These are phyloP conservation scores for Penicillium rolfsii DNA, from an alignment of 2,329 filamentous ascomycete species.

Conservation along the genomic window DNA sequence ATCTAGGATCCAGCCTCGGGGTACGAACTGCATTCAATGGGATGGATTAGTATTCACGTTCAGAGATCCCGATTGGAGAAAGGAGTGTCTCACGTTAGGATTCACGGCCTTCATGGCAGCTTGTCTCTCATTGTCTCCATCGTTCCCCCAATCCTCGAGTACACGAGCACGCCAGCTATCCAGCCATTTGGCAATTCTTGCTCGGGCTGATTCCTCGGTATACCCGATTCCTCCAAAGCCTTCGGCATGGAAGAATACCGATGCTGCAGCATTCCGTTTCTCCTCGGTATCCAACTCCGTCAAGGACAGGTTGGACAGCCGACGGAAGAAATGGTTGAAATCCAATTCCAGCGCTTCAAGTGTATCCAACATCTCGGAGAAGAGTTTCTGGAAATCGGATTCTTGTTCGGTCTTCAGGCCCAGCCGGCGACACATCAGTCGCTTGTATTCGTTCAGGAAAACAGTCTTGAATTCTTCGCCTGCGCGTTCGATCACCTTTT, in stretches of 20 bases:
- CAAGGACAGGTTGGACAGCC: constrained; percentile 67
- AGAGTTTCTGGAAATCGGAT: constrained; percentile 76
- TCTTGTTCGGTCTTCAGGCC: constrained; percentile 72
- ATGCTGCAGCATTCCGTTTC: constrained; percentile 65
- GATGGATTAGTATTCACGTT: background rate
- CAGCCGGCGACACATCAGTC: constrained; percentile 76
- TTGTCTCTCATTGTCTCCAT: constrained; percentile 65
- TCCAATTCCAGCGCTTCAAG: constrained; percentile 83
- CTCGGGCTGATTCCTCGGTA: constrained; percentile 66
- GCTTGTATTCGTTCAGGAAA: constrained; percentile 88
- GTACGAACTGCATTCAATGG: constrained; percentile 65
- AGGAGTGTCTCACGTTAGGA: constrained; percentile 62
- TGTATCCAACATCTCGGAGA: constrained; percentile 79
- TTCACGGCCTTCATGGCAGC: constrained; percentile 82
- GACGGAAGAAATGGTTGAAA: constrained; percentile 92
- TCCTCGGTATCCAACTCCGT: constrained; percentile 67
- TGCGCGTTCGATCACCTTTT: constrained; percentile 76
- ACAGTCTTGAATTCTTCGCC: constrained; percentile 88
- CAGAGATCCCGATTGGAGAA: background rate
- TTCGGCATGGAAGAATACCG: constrained; percentile 78
- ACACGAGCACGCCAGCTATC: constrained; percentile 74
- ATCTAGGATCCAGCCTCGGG: constrained; percentile 88
- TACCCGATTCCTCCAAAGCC: constrained; percentile 62
- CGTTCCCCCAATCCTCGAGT: constrained; percentile 73
- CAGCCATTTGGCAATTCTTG: constrained; percentile 76